Evolutionary conservation across 1,139 yeast species (phyloP).

Genomic region (Taphrina communis): DNA sequence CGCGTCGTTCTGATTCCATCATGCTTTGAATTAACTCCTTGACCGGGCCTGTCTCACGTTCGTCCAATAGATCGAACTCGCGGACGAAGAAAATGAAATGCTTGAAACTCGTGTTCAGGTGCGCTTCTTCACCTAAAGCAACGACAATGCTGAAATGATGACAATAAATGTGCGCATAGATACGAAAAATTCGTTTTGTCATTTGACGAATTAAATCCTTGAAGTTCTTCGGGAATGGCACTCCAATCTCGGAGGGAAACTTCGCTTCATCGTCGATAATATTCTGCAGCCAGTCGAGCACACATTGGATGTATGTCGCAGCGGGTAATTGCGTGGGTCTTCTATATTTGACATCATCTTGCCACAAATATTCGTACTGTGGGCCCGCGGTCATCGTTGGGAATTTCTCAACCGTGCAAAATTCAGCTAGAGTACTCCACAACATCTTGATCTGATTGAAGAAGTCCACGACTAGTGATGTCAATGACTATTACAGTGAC

Average conservation of each 20-base stretch:
- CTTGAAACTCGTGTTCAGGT: slow-evolving; percentile 89
- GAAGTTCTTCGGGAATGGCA: slow-evolving; percentile 64
- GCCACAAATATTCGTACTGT: slow-evolving; percentile 83
- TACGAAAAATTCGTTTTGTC: slow-evolving; percentile 85
- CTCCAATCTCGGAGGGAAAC: slow-evolving; percentile 86
- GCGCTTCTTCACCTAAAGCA: slow-evolving; percentile 89
- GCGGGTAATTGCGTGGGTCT: slow-evolving; percentile 83
- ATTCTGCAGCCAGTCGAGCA: slow-evolving; percentile 93
- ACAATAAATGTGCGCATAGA: slow-evolving; percentile 97
- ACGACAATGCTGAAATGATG: slow-evolving; percentile 95
- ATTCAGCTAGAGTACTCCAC: slow-evolving; percentile 93
- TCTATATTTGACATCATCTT: slow-evolving; percentile 61
- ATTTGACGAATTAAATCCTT: slow-evolving; percentile 79
- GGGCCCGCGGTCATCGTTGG: slow-evolving; percentile 69
- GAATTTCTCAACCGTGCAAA: slow-evolving; percentile 89
- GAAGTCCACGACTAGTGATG: slow-evolving; percentile 59
- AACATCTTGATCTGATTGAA: slow-evolving; percentile 96
- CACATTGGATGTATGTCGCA: slow-evolving; percentile 88
- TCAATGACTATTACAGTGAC: slow-evolving; percentile 56
- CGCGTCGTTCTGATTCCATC: slow-evolving; percentile 49
- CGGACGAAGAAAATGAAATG: slow-evolving; percentile 88
- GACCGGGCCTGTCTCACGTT: slow-evolving; percentile 89
- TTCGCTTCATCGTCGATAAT: slow-evolving; percentile 86
- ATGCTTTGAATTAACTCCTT: slow-evolving; percentile 81
- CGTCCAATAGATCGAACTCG: slow-evolving; percentile 75